These are phyloP conservation scores for Xylaria sp. DNA, from an alignment of 2,329 filamentous ascomycete genomes.

Conservation along the genomic window DNA sequence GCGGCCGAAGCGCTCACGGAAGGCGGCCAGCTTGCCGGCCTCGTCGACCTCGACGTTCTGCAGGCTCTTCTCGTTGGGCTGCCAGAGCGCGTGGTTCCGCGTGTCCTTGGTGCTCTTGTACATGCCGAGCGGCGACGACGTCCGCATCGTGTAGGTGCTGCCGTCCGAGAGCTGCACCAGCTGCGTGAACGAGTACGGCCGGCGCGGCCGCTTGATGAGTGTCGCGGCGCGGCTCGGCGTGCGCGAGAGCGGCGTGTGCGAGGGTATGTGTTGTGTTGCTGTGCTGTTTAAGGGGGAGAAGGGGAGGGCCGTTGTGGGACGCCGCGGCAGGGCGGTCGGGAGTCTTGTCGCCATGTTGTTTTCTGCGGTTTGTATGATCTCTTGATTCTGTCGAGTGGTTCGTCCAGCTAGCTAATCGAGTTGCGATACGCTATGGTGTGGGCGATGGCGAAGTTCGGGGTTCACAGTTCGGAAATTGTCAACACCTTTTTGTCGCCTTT, in stretches of 20 bases:
- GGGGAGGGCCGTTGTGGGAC: constrained; percentile 35
- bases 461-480: too few species aligned
- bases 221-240: constrained; percentile 79
- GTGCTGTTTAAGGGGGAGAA: constrained; percentile 27
- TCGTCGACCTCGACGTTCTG: constrained; percentile 93
- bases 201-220: constrained; percentile 83
- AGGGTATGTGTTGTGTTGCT: constrained; percentile 27
- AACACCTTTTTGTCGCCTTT: background rate
- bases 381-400: background rate
- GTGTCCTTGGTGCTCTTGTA: constrained; percentile 76
- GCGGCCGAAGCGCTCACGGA: constrained; percentile 82
- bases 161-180: constrained; percentile 92
- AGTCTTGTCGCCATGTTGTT: constrained; percentile 41
- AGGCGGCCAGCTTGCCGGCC: constrained; percentile 85
- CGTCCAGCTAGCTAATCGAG: background rate
- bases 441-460: background rate
- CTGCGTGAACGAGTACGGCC: constrained; percentile 97
- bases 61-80: constrained; percentile 80
- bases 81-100: constrained; percentile 89
- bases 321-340: constrained; percentile 40
- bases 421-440: background rate
- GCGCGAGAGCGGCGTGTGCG: constrained; percentile 39
- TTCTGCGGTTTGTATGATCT: background rate
- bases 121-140: constrained; percentile 70
- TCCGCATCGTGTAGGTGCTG: constrained; percentile 79